A percentile compares a stretch with the other conserved stretches of the same genome.
Conservation (phyloP, 257 asterid species). For the Coffea canephora region DNA sequence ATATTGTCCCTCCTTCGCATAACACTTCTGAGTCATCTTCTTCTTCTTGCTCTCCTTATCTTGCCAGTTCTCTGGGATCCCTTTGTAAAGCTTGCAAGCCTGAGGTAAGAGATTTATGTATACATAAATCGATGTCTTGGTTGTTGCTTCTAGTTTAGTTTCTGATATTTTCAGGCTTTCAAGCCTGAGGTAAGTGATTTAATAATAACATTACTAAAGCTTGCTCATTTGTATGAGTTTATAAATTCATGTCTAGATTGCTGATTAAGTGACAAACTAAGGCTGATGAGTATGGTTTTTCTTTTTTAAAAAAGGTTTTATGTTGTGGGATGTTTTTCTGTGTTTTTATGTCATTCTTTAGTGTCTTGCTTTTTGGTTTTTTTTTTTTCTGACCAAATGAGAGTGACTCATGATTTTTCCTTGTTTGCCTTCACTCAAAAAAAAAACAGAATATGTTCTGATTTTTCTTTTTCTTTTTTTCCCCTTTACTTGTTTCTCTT, state of each 20-base stretch:
- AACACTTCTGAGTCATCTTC: slow-evolving; percentile 28
- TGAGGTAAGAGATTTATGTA: slow-evolving; percentile 43
- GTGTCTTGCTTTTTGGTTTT: not conserved
- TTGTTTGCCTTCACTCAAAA: not conserved
- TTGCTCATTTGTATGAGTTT: not conserved
- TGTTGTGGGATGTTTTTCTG: not conserved
- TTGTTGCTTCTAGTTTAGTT: not conserved
- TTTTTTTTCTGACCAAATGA: not conserved
- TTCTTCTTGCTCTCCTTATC: slow-evolving; percentile 42
- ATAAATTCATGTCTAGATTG: not conserved
- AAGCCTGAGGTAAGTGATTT: slow-evolving; percentile 39
- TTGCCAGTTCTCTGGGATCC: slow-evolving; percentile 70
- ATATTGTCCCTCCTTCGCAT: slow-evolving; percentile 49
- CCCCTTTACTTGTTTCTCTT: not conserved
- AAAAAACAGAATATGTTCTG: not conserved
- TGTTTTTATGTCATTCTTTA: not conserved
- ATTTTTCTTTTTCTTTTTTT: too few relatives aligned
- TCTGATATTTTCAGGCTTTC: not conserved
- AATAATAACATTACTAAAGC: not conserved
- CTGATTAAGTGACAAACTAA: not conserved
- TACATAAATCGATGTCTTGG: not conserved
- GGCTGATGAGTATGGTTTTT: not conserved
- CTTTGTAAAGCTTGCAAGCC: slow-evolving; percentile 89
- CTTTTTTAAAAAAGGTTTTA: not conserved
- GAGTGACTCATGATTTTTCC: not conserved